A percentile compares a stretch with the other conserved stretches of the same genome.
phyloP scores from a whole-genome alignment of 176 grass and related monocot species.

The Aegilops bicornis region DNA sequence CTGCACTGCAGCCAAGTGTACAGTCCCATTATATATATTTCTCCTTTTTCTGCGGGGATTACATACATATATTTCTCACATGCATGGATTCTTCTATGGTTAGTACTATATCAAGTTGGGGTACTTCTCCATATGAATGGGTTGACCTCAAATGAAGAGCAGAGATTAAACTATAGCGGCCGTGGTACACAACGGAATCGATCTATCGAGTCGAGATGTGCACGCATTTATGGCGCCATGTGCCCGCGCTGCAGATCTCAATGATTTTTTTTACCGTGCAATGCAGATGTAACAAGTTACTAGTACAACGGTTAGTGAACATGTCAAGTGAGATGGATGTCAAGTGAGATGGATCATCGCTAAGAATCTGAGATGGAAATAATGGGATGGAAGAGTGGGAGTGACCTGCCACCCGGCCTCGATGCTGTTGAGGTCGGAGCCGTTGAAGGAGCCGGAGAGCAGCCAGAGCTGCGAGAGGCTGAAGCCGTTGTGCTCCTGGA shows the following conservation, averaged over 20 bases:
- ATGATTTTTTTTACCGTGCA: not conserved
- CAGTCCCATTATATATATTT: not conserved
- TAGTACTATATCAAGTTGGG: not conserved
- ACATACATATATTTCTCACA: not conserved
- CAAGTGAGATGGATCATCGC: not conserved
- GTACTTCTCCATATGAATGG: not conserved
- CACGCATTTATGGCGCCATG: conserved; percentile 29
- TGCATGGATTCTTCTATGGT: not conserved
- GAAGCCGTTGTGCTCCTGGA: conserved; percentile 72
- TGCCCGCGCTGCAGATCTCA: conserved; percentile 8
- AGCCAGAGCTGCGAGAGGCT: conserved; percentile 97
- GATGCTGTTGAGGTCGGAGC: conserved; percentile 99
- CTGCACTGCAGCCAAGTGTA: not conserved
- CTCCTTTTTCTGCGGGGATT: not conserved
- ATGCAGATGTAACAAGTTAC: not conserved
- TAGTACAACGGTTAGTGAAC: not conserved
- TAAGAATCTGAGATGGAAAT: not conserved
- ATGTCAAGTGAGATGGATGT: not conserved
- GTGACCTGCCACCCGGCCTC: conserved; percentile 98
- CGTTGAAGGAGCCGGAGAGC: conserved; percentile 94
- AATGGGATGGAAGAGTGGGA: not conserved
- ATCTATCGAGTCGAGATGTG: not conserved
- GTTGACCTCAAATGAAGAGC: conserved; percentile 16
- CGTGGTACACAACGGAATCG: not conserved
- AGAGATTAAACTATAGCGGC: not conserved